Conservation (phyloP, 192 early-diverging fungal species). For the Cetraspora pellucida region DNA sequence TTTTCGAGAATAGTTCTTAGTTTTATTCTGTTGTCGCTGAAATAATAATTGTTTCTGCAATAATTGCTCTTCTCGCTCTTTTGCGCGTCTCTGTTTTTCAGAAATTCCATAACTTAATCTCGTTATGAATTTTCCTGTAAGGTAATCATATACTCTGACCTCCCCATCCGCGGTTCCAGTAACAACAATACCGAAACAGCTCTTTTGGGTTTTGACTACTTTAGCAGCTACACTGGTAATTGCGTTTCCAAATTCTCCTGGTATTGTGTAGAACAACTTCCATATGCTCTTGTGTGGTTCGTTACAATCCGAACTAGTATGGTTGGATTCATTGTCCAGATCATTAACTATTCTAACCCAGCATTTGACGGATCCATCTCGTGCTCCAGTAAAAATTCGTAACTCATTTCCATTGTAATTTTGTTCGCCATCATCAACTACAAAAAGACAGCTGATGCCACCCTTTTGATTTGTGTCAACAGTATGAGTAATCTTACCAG, state of each 20-base stretch:
- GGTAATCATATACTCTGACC: slow-evolving; percentile 27
- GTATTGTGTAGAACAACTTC: slow-evolving; percentile 27
- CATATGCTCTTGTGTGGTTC: slow-evolving; percentile 14
- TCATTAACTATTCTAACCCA: slow-evolving; percentile 2
- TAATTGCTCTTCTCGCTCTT: slow-evolving; percentile 11
- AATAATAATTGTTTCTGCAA: slow-evolving; percentile 7
- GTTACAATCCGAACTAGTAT: background rate
- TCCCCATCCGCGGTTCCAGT: slow-evolving; percentile 31
- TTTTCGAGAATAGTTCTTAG: background rate
- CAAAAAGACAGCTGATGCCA: slow-evolving; percentile 26
- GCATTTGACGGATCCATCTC: slow-evolving; percentile 32
- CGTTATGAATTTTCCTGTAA: slow-evolving; percentile 6
- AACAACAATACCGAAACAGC: slow-evolving; percentile 17
- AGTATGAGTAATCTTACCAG: slow-evolving; percentile 19
- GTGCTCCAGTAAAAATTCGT: slow-evolving; percentile 18
- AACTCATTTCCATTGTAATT: slow-evolving; percentile 11
- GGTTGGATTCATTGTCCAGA: background rate
- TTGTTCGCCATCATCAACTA: too few species aligned
- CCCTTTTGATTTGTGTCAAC: slow-evolving; percentile 30
- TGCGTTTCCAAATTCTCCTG: background rate
- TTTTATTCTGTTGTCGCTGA: slow-evolving; percentile 5
- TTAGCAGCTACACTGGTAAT: slow-evolving; percentile 30
- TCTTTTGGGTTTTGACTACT: slow-evolving; percentile 13
- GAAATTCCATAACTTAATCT: slow-evolving; percentile 22
- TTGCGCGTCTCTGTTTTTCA: background rate